A percentile compares a stretch with the other conserved stretches of the same genome.
These are phyloP conservation scores for Aspergillus hancockii DNA, from an alignment of 495 filamentous ascomycete species.

Conservation along the genomic window DNA sequence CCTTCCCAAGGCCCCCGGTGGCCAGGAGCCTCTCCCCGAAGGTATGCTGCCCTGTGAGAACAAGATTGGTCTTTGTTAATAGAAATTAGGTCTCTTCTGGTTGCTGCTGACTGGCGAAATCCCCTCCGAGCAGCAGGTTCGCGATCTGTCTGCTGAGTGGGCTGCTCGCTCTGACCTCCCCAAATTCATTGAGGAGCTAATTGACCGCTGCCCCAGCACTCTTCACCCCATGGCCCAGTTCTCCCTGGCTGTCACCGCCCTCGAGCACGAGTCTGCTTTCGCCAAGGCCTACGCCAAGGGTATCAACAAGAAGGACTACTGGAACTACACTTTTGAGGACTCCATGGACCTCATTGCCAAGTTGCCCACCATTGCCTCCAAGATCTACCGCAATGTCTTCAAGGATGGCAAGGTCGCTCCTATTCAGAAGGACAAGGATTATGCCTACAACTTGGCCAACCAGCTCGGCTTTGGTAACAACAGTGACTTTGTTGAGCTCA, in stretches of 20 bases:
- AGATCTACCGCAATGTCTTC: slow-evolving; percentile 99
- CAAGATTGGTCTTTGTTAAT: background rate
- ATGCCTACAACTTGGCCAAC: slow-evolving; percentile 97
- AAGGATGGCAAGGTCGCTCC: slow-evolving; percentile 97
- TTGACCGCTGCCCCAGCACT: slow-evolving; percentile 97
- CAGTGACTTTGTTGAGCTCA: slow-evolving; percentile 95
- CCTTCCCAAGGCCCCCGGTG: slow-evolving; percentile 93
- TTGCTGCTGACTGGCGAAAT: slow-evolving; percentile 96
- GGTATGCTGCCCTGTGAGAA: slow-evolving; percentile 28
- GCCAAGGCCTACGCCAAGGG: slow-evolving; percentile 98
- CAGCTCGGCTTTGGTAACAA: slow-evolving; percentile 95
- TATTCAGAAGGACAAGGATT: slow-evolving; percentile 97
- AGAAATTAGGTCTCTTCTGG: slow-evolving; percentile 81
- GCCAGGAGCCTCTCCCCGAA: slow-evolving; percentile 94
- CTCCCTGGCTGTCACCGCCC: slow-evolving; percentile 93
- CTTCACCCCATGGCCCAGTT: slow-evolving; percentile 99
- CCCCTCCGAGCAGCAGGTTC: slow-evolving; percentile 94
- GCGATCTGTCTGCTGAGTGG: slow-evolving; percentile 96
- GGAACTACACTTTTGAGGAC: slow-evolving; percentile 98
- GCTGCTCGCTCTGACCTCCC: slow-evolving; percentile 94
- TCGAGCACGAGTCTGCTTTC: slow-evolving; percentile 97
- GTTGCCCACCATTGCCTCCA: slow-evolving; percentile 94
- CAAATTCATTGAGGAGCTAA: slow-evolving; percentile 97
- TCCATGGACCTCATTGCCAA: slow-evolving; percentile 99
- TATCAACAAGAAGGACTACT: slow-evolving; percentile 98